Base-by-base conservation (phyloP, 805 yeast species). In the Lachancea dasiensis region DNA sequence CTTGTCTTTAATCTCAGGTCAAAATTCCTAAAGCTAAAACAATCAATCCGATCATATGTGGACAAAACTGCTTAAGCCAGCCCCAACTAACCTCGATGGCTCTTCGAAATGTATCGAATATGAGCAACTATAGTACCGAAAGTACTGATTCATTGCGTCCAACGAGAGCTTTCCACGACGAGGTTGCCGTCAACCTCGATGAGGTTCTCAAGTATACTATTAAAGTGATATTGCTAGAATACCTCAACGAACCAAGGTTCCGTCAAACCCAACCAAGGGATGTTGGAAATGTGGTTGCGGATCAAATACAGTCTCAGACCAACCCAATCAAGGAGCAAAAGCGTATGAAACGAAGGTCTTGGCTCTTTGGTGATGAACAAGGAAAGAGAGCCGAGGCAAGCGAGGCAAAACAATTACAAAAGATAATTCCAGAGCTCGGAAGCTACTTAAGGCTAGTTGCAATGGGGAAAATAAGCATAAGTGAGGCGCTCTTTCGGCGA, bases 201-300 rank as follows among this genome's bases (percentile, higher is more conserved):
- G 26, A 26, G 15, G 30, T 34, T 26, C 80, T 81, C 47, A 68
- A 68, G 33, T 66, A 72, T 21, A 67, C 79, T 1, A 51, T 81
- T 31, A 76, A 78, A 48, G 58, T 77, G 5, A 54, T 80, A 2
- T 56, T 82, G 9, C 54, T 82, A 14, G 81, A 77, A 33, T 79
- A 81, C 49, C 61, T 73, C 38, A 75, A 70, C 41, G 86, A 79
- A 55, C 84, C 84, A 2, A 58, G 86, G 25, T 81, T 79, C 60
- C 58, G 69, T 36, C 65, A 35, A 21, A 39, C 35, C 22, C 20
- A 16, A 17, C 19, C 13, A 32, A 31, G 13, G 62, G 11, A 18
- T 3, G 16, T 4, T 4, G 25, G 17, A 5, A 17, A 5, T 10
- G 19, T n/a, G 9, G 15, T 17, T 24, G 13, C 11, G 4, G 21